Percentiles rank a stretch among this genome's conserved stretches.
phyloP scores from a whole-genome alignment of 148 eudicot genomes.

The Silene conica region DNA sequence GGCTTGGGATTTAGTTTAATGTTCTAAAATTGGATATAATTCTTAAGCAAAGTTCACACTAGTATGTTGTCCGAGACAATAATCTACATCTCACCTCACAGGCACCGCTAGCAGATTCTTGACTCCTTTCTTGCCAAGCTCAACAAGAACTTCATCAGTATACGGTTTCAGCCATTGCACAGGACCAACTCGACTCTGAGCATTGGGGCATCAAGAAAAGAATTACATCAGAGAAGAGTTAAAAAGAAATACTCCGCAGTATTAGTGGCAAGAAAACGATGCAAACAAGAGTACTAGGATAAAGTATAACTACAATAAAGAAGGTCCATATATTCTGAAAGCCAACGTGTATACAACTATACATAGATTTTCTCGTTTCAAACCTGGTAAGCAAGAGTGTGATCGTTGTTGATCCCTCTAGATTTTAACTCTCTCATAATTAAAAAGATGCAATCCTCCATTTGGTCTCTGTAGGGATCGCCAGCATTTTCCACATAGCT shows the following conservation, averaged over 20 bases:
- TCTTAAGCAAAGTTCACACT: background rate
- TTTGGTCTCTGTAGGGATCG: constrained; percentile 96
- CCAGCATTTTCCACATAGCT: constrained; percentile 94
- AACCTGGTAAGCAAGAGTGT: constrained; percentile 96
- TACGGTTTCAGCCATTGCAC: constrained; percentile 99
- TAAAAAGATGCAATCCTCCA: constrained; percentile 91
- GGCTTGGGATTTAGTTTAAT: background rate
- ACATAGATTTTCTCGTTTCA: constrained; percentile 1
- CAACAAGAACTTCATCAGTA: constrained; percentile 97
- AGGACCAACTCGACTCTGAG: constrained; percentile 97
- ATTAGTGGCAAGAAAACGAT: background rate
- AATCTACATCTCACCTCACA: constrained; percentile 55
- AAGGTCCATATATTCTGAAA: background rate
- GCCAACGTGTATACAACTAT: background rate
- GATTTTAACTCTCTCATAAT: constrained; percentile 89
- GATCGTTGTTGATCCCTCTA: constrained; percentile 68
- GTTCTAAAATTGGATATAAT: background rate
- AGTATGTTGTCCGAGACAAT: background rate
- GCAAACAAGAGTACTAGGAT: background rate
- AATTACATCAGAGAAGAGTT: background rate
- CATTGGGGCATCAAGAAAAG: constrained; percentile 12
- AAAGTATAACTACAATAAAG: background rate
- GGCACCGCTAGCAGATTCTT: constrained; percentile 95
- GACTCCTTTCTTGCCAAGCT: constrained; percentile 84
- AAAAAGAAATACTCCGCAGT: background rate